Base-by-base conservation (phyloP, 2,329 filamentous ascomycete genomes). In the Tolypocladium endophyticum region DNA sequence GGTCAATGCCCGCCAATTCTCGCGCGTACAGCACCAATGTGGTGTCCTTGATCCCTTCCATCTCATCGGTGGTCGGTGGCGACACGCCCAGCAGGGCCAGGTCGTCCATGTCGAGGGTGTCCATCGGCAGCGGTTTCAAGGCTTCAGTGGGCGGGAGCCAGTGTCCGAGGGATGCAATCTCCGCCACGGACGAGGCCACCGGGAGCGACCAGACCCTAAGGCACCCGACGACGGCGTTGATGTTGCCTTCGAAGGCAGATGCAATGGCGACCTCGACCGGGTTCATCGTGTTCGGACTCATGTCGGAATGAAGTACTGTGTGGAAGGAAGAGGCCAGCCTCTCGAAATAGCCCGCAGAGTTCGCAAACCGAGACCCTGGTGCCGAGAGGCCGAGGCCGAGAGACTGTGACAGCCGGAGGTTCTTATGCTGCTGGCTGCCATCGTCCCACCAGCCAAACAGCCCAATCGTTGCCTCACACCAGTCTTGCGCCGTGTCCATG, bases 381-480 rank as follows among this genome's bases (percentile, higher is more conserved):
- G 76, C 69, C 45, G 64, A 66, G 43, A 79, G 62, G 38, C 68
- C 67, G 63, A 74, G 62, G 41, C 68, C 67, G 62, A 74, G 72
- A n/a, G 74, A 71, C 36, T 75, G 74, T 16, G 77, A 75, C 41
- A 76, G 66, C 60, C 72, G 70, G 25, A 74, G 69, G 56, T 69
- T 73, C 65, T 75, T 77, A 61, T 73, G 74, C 56, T 72, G 78
- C 63, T 71, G 71, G 61, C 86, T 83, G n/a, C 84, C 83, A 62
- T 94, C 90, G 69, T 96, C 88, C 92, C 92, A 96, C 93, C 93
- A 97, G 7, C 89, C 87, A 38, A 92, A 87, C 56, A 97, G 77
- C 1, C 87, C 89, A 61, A 97, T 76, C 0, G 87, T 89, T 0
- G 91, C 92, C 76, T 97, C 93, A 57, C 93, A 86, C 93, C 93